Base-by-base conservation (phyloP, 805 yeast genomes). In the Wickerhamomyces queroliae region DNA sequence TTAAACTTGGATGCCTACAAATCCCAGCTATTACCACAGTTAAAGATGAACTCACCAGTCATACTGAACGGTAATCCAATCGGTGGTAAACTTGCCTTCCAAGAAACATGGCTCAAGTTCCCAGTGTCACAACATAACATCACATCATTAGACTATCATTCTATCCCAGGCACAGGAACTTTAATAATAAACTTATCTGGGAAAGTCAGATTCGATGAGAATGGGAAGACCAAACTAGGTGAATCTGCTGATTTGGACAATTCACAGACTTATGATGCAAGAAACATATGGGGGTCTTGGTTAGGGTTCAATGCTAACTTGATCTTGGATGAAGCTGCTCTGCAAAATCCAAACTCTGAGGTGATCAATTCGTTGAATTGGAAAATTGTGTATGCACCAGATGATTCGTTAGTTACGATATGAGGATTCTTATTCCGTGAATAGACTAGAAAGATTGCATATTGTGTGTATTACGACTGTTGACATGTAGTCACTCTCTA, bases 141-240 rank as follows among this genome's bases (percentile, higher is more conserved):
- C 30, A 74, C 77, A n/a, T 73, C 80, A 11, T 69, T 72, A 38
- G 91, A 83, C 55, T 70, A 76, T 35, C 93, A 83, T 52, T 62
- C 76, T 42, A 71, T 83, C 9, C 85, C 85, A 0, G 86, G 86
- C 1, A 69, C 83, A 0, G 78, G 77, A 1, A 65, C 73, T 1
- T 56, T 68, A 28, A 66, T 81, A 7, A 66, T 79, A 22, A 70
- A 70, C 40, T 61, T 76, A 13, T 66, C 67, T 37, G 64, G 76
- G 13, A 84, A 81, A 56, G 84, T 83, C 11, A 67, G 80, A 44
- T 84, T 83, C 49, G 93, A 85, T 58, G 93, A 85, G 52, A 72
- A 81, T 39, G 93, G 93, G 0, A 71, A 66, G 43, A 80, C 78
- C 43, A 73, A 79, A 53, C 51, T 74, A 21, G 89, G 89, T 2